Percentiles rank a stretch among this genome's conserved stretches.
Evolutionary conservation across 2,329 filamentous ascomycete species (phyloP).

Genomic region (Fusarium brevicatenulatum): DNA sequence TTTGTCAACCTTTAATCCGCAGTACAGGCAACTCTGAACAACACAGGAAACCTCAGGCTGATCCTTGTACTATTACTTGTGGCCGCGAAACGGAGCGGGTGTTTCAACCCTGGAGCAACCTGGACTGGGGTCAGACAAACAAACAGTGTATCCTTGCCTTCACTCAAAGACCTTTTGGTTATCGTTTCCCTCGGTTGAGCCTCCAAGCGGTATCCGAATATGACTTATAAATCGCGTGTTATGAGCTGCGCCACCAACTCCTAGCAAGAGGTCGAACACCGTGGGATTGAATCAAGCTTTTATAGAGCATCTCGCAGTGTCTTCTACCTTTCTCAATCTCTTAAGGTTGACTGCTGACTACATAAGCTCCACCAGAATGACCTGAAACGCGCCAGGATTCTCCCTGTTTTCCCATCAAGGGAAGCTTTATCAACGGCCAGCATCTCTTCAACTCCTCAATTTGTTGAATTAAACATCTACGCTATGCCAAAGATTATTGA

Average conservation of each 20-base stretch:
- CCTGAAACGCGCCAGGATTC: constrained; percentile 31
- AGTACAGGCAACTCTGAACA: not conserved
- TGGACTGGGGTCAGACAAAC: constrained; percentile 15
- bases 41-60: constrained; percentile 9
- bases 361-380: constrained; percentile 2
- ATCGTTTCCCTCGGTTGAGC: not conserved
- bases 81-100: constrained; percentile 28
- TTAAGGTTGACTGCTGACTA: not conserved
- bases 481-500: not conserved
- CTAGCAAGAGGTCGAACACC: constrained; percentile 3
- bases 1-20: not conserved
- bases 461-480: not conserved
- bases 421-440: not conserved
- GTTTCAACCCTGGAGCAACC: constrained; percentile 36
- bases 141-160: constrained; percentile 9
- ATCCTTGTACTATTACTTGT: constrained; percentile 15
- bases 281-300: not conserved
- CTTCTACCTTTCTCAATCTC: constrained; percentile 12
- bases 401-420: constrained; percentile 1
- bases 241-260: not conserved
- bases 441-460: not conserved
- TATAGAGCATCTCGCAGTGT: constrained; percentile 9
- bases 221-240: not conserved
- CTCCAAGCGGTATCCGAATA: not conserved
- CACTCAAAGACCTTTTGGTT: not conserved